Conservation (phyloP, 73 alveolate genomes). For the Paramecium sonneborni region DNA sequence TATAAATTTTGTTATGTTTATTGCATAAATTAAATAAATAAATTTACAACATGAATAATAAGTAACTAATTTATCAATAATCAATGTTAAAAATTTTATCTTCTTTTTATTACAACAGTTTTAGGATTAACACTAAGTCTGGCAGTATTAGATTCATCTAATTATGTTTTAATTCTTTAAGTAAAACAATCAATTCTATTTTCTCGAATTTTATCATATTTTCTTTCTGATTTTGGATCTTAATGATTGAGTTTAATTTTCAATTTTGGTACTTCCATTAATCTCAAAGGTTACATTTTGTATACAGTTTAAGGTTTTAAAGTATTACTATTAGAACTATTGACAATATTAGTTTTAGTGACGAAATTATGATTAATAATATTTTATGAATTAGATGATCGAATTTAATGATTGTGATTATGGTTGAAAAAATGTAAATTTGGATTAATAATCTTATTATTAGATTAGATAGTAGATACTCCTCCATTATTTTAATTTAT, state of each 20-base stretch:
- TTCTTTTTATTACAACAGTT: background rate
- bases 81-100: background rate
- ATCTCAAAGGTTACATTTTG: background rate
- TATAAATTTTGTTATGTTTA: background rate
- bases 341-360: background rate
- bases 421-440: background rate
- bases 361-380: background rate
- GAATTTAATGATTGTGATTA: background rate
- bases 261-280: background rate
- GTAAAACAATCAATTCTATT: background rate
- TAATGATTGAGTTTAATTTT: background rate
- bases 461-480: background rate
- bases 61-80: background rate
- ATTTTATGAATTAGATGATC: background rate
- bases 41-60: background rate
- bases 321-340: background rate
- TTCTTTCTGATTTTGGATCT: conserved; percentile 27
- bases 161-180: background rate
- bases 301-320: background rate
- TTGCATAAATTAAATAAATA: background rate
- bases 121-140: background rate
- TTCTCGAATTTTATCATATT: background rate
- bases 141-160: background rate
- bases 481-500: background rate
- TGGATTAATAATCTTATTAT: background rate